Conservation (phyloP, 768 basidiomycete species). For the Macrocybe gigantea region DNA sequence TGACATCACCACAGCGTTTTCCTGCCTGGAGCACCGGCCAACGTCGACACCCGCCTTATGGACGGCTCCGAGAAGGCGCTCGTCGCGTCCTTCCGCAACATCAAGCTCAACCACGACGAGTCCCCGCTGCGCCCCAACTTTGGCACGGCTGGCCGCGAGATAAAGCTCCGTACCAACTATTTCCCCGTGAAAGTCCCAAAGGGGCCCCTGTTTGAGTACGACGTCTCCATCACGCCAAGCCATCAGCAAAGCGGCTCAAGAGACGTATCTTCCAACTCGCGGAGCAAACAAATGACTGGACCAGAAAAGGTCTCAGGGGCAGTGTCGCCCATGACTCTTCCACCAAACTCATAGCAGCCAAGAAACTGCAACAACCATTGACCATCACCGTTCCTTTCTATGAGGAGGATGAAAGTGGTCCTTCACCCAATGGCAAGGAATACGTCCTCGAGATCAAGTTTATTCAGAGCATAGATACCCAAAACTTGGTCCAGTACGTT, state of each 20-base stretch:
- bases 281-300: conserved; percentile 46
- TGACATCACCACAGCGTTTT: conserved; percentile 30
- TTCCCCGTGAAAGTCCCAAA: conserved; percentile 53
- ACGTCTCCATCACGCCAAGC: conserved; percentile 50
- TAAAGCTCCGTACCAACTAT: conserved; percentile 61
- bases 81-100: conserved; percentile 26
- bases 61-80: conserved; percentile 37
- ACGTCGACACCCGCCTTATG: conserved; percentile 35
- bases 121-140: conserved; percentile 57
- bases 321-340: conserved; percentile 53
- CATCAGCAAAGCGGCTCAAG: conserved; percentile 46
- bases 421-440: conserved; percentile 38
- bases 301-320: conserved; percentile 39
- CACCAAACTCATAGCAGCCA: conserved; percentile 43
- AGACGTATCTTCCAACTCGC: conserved; percentile 60
- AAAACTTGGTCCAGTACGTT: conserved; percentile 36
- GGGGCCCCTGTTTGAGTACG: conserved; percentile 53
- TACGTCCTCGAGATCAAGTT: conserved; percentile 40
- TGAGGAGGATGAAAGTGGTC: conserved; percentile 44
- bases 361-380: conserved; percentile 38
- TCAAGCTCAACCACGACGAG: conserved; percentile 27
- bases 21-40: conserved; percentile 26
- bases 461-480: conserved; percentile 45
- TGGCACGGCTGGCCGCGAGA: conserved; percentile 41
- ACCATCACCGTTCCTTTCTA: conserved; percentile 37